These are phyloP conservation scores for Globisporangium nagaii DNA, from an alignment of 352 stramenopile genomes.

Conservation along the genomic window DNA sequence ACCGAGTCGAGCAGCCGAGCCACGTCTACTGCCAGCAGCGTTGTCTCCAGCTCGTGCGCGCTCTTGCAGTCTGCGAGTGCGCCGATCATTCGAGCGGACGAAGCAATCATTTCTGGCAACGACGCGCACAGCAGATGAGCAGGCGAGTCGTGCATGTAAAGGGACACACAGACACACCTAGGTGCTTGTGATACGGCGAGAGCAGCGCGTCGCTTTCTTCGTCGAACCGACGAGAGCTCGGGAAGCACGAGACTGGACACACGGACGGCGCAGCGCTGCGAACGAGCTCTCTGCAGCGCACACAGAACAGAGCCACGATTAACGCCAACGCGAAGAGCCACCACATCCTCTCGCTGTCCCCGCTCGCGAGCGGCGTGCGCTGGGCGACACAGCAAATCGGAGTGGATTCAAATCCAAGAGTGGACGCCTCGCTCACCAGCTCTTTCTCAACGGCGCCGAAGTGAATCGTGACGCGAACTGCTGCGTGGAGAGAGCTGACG, in stretches of 20 bases:
- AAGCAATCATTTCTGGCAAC: neutral
- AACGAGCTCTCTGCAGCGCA: neutral
- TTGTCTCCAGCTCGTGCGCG: neutral
- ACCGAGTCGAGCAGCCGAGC: neutral
- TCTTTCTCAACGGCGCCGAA: slow-evolving; percentile 1
- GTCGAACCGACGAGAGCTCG: neutral
- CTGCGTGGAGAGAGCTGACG: no score
- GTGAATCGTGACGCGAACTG: no score
- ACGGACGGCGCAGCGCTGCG: neutral
- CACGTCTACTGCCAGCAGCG: neutral
- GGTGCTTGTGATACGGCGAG: neutral
- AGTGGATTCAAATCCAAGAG: neutral
- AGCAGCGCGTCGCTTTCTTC: neutral
- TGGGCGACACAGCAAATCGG: slow-evolving; percentile 2
- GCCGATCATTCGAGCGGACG: neutral
- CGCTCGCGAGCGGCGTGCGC: neutral
- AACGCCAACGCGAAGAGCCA: slow-evolving; percentile 1
- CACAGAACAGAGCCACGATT: neutral
- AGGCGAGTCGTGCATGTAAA: neutral
- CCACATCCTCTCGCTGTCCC: slow-evolving; percentile 1
- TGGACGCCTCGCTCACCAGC: neutral
- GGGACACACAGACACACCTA: neutral
- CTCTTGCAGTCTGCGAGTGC: neutral
- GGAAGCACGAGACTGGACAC: neutral
- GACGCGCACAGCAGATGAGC: neutral